A percentile compares a stretch with the other conserved stretches of the same genome.
phyloP scores from a whole-genome alignment of 805 yeast genomes.

The Cyberlindnera xylosilytica region DNA sequence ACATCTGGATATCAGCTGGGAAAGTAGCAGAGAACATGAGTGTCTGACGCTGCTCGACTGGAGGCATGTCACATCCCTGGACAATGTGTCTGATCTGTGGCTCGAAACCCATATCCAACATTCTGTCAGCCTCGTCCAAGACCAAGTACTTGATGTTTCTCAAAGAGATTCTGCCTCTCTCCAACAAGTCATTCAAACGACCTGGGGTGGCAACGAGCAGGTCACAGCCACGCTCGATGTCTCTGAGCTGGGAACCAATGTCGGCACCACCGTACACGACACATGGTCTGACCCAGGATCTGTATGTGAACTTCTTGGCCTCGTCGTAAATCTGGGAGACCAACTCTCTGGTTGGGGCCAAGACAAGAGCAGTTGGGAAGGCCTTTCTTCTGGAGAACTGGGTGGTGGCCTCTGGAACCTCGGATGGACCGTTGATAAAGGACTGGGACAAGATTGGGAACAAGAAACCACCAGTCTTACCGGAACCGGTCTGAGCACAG shows the following conservation, averaged over 20 bases:
- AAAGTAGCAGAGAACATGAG: conserved; percentile 98
- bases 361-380: conserved; percentile 88
- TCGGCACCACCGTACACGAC: conserved; percentile 99
- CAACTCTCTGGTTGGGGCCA: conserved; percentile 99
- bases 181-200: conserved; percentile 92
- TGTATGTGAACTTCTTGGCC: conserved; percentile 90
- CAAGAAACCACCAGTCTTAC: conserved; percentile 99
- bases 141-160: conserved; percentile 89
- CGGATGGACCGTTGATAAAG: conserved; percentile 82
- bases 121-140: conserved; percentile 98
- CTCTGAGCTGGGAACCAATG: conserved; percentile 80
- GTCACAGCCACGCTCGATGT: conserved; percentile 91
- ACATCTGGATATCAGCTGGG: conserved; percentile 95
- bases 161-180: conserved; percentile 90
- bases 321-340: conserved; percentile 96
- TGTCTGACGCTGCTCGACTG: conserved; percentile 87
- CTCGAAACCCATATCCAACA: conserved; percentile 99
- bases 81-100: conserved; percentile 99
- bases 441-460: conserved; percentile 96
- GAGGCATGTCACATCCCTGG: conserved; percentile 97
- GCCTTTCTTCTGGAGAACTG: conserved; percentile 71
- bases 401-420: conserved; percentile 41
- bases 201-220: conserved; percentile 98
- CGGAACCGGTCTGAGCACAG: conserved; percentile 98
- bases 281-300: conserved; percentile 97